Evolutionary conservation across 306 rosid genomes (phyloP), one percentile per base, ranked within the genome.

Genomic region (Abrus pulchellus): DNA sequence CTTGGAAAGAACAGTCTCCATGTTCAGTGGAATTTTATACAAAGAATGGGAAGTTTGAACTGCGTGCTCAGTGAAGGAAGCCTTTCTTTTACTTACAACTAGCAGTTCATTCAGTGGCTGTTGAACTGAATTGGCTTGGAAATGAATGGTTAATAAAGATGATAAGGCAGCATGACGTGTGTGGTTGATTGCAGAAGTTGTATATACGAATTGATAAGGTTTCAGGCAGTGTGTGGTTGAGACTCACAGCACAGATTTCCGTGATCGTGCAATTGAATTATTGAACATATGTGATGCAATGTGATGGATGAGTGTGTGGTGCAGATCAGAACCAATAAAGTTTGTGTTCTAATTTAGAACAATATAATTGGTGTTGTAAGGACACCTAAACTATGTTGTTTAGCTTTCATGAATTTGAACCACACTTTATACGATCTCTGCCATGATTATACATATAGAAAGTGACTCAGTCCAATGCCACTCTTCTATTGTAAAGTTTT

Each of bases 1-100:
- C 65, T 53, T 80, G 67, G 76, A 80, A 63, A 80, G 76, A 63
- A 84, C 87, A 53, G 84, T 84, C 79, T 84, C 87, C 87, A 84
- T 84, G 38, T 72, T 74, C 29, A 54, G 55, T n/a, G 28, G 50
- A 47, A 67, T 47, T 64, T 14, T 13, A 60, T 10, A n/a, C 40
- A 68, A 44, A 44, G 57, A 74, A 47, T 63, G 12, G 72, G 36
- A 28, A 0, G 41, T 44, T 28, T 68, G 36, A 47, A 40, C 43
- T 38, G 14, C 9, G 61, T 44, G 74, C 27, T 40, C 10, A 78
- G 76, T 1, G 40, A 9, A 61, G 62, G 53, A 72, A 72, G 69
- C 68, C 63, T 36, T 29, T 52, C 38, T 12, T 34, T 60, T 54
- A 43, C 61, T 70, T 8, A 49, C 76, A 43, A 1, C 53, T 8